phyloP scores from a whole-genome alignment of 2,329 filamentous ascomycete genomes.

The Nemania diffusa region DNA sequence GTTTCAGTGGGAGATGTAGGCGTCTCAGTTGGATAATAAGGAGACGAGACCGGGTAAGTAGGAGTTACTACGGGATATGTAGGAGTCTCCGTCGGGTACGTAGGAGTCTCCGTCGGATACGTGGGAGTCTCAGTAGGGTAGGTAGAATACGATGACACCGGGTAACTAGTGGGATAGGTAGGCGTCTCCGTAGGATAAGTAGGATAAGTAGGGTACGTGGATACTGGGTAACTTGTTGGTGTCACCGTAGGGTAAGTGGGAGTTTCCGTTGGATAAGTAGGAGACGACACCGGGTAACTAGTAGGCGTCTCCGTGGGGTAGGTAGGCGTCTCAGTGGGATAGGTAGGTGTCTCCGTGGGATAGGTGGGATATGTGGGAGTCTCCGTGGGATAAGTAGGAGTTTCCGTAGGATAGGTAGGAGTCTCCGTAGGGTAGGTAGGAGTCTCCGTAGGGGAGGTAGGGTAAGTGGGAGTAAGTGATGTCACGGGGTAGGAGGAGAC shows the following conservation, averaged over 20 bases:
- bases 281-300: conserved; percentile 12
- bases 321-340: conserved; percentile 2
- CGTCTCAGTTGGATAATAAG: not conserved
- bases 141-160: not conserved
- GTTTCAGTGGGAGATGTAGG: not conserved
- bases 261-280: conserved; percentile 14
- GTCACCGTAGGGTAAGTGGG: not conserved
- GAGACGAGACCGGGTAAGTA: conserved; percentile 30
- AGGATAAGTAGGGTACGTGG: conserved; percentile 26
- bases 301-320: conserved; percentile 18
- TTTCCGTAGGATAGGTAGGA: conserved; percentile 38
- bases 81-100: conserved; percentile 42
- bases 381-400: conserved; percentile 51
- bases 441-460: conserved; percentile 9
- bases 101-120: conserved; percentile 10
- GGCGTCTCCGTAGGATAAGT: conserved; percentile 19
- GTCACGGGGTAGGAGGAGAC: conserved; percentile 21
- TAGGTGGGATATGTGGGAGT: conserved; percentile 52
- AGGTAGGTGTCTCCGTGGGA: not conserved
- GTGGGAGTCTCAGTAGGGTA: not conserved
- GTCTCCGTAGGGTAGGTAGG: conserved; percentile 21
- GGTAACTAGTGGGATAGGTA: not conserved
- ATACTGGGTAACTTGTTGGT: conserved; percentile 8
- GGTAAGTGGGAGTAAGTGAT: conserved; percentile 17
- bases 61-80: conserved; percentile 53